These are phyloP conservation scores for Podosphaera aphanis DNA, from an alignment of 2,329 filamentous ascomycete genomes.

Conservation along the genomic window DNA sequence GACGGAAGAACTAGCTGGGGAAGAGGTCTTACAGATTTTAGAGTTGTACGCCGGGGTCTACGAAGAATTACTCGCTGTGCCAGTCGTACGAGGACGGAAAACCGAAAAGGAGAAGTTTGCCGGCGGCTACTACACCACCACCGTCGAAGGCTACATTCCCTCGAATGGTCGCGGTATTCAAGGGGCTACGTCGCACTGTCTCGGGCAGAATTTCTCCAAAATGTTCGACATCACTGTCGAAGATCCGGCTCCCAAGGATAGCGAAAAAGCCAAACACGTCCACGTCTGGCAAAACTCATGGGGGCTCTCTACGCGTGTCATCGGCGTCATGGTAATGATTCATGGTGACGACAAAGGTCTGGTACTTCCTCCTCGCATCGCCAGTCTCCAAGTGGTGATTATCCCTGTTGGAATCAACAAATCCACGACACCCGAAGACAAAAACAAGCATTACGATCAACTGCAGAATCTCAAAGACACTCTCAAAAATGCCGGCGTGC, in stretches of 20 bases:
- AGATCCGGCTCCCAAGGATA: slow-evolving; percentile 50
- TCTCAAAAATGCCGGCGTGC: slow-evolving; percentile 50
- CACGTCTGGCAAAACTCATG: slow-evolving; percentile 98
- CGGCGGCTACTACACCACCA: slow-evolving; percentile 88
- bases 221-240: slow-evolving; percentile 98
- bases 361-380: slow-evolving; percentile 74
- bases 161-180: slow-evolving; percentile 91
- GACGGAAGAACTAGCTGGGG: slow-evolving; percentile 54
- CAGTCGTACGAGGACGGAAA: slow-evolving; percentile 78
- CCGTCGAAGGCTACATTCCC: slow-evolving; percentile 89
- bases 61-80: slow-evolving; percentile 79
- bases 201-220: slow-evolving; percentile 96
- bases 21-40: slow-evolving; percentile 80
- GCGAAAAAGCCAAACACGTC: slow-evolving; percentile 55
- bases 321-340: slow-evolving; percentile 97
- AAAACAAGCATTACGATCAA: slow-evolving; percentile 50
- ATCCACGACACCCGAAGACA: slow-evolving; percentile 61
- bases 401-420: slow-evolving; percentile 85
- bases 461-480: slow-evolving; percentile 46
- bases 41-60: slow-evolving; percentile 85
- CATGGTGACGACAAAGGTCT: slow-evolving; percentile 91
- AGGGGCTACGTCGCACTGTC: slow-evolving; percentile 69
- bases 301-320: slow-evolving; percentile 90
- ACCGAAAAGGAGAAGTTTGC: slow-evolving; percentile 98
- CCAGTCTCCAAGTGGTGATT: slow-evolving; percentile 65